Conservation (phyloP, 192 early-diverging fungal genomes). For the Backusella australiensis region DNA sequence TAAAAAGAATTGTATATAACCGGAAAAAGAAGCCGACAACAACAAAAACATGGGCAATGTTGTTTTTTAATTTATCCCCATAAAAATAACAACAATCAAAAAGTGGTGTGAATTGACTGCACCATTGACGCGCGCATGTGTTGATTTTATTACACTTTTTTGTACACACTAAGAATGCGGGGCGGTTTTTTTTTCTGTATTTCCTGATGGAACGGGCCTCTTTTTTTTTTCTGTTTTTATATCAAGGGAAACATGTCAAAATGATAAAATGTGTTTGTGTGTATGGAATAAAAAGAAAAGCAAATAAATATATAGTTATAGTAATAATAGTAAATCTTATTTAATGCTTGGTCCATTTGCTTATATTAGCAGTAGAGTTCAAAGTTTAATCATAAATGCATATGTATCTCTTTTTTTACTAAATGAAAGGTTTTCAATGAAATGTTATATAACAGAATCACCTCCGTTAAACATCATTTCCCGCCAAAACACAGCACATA, state of each 20-base stretch:
- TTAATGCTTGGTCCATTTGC: background rate
- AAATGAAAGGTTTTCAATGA: background rate
- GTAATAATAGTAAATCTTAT: too few relatives aligned
- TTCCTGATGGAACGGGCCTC: too few relatives aligned
- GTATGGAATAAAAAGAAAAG: too few relatives aligned
- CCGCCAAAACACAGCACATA: background rate
- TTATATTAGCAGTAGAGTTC: background rate
- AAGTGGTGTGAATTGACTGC: background rate
- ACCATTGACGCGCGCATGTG: background rate
- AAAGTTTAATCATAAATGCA: too few relatives aligned
- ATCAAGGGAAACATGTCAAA: too few relatives aligned
- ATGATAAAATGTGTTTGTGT: too few relatives aligned
- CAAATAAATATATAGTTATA: too few relatives aligned
- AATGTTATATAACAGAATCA: background rate
- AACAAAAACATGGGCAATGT: background rate
- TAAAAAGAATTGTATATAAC: background rate
- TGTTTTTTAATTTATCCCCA: background rate
- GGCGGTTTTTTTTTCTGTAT: background rate
- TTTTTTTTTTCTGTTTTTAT: background rate
- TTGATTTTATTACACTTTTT: background rate
- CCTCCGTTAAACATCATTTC: constrained; percentile 1
- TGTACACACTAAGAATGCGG: background rate
- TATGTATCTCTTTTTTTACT: too few relatives aligned
- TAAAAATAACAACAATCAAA: background rate
- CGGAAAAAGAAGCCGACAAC: background rate